Evolutionary conservation across 2,329 filamentous ascomycete genomes (phyloP), one percentile per base, ranked within the genome.

Genomic region (Verticillium albo-atrum): DNA sequence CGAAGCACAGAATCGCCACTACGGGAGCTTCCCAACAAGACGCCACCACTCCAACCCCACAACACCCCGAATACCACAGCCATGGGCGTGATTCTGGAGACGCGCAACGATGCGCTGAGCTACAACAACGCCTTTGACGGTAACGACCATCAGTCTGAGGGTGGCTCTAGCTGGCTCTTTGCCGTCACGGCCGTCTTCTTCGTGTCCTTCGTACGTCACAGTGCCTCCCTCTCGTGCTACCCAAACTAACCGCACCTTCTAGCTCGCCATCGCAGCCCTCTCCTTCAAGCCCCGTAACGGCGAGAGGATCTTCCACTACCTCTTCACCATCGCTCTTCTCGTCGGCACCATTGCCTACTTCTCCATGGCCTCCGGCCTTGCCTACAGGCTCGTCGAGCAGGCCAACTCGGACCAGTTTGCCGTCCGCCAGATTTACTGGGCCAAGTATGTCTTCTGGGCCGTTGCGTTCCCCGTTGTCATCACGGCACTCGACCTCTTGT

Each of bases 221-320:
- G 37, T 17, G 12, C 10, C 27, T 26, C 14, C 10, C 28, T 26
- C 26, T 3, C 12, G n/a, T 30, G 7, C 26, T n/a, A n/a, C 51
- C 12, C 7, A 34, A 20, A 30, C 27, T 50, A 17, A 26, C 52
- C 37, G 2, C 30, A 37, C 6, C 4, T 7, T 20, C 3, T 47
- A 80, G 77, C 65, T 84, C n/a, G 66, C 58, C 60, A 72, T 77
- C 65, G 73, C 73, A 51, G 72, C 66, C 25, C 68, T 79, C 5
- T 75, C 74, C 61, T 75, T 79, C 66, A 68, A 72, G 12, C 75
- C 80, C 37, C 74, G 71, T 51, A 70, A 75, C 37, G 77, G 77
- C 56, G 80, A 85, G 67, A 77, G 75, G 65, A 77, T 85, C 65
- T 85, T 85, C 73, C 81, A 85, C 72, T 83, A 84, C 68, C 71